Base-by-base conservation (phyloP, 139 green algal species). In the Dunaliella primolecta region DNA sequence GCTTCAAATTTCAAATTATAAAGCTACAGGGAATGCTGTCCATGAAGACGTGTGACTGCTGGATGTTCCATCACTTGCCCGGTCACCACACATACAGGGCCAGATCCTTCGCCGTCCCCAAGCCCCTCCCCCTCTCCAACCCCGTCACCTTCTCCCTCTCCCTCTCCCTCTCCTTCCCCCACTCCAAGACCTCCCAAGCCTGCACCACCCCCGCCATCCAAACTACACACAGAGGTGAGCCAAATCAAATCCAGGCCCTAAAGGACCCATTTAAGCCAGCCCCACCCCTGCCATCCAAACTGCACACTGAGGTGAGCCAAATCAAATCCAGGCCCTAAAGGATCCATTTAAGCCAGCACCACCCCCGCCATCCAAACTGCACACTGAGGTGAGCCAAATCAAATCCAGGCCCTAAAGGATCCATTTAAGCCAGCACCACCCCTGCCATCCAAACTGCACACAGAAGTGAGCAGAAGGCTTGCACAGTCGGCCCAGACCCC, bases 361-460 rank as follows among this genome's bases (percentile, higher is more conserved):
- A 27, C 84, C 84, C 36, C 37, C 64, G 74, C 81, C 85, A 24
- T 64, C 46, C 46, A 77, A 83, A 27, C 82, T 85, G 0, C 75
- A 86, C 57, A 90, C 81, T 3, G 87, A 91, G 84, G 87, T 90
- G 33, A 37, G n/a, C n/a, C n/a, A n/a, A n/a, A n/a, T n/a, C n/a
- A n/a, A n/a, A n/a, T n/a, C n/a, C n/a, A n/a, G n/a, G n/a, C n/a
- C n/a, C n/a, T n/a, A n/a, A n/a, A n/a, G n/a, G n/a, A n/a, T n/a
- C n/a, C n/a, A n/a, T n/a, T n/a, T n/a, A 36, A 71, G n/a, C 80
- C 86, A 82, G 80, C 2, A 83, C 78, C 46, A 27, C 84, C 84
- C 36, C 37, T 70, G 74, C 81, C 85, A 24, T 64, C 46, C 46
- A 77, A 83, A 27, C 82, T 85, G 0, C 75, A 86, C 57, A 90